Percentiles rank a stretch among this genome's conserved stretches.
Evolutionary conservation across 345 rosid genomes (phyloP).

Genomic region (Syzygium oleosum): DNA sequence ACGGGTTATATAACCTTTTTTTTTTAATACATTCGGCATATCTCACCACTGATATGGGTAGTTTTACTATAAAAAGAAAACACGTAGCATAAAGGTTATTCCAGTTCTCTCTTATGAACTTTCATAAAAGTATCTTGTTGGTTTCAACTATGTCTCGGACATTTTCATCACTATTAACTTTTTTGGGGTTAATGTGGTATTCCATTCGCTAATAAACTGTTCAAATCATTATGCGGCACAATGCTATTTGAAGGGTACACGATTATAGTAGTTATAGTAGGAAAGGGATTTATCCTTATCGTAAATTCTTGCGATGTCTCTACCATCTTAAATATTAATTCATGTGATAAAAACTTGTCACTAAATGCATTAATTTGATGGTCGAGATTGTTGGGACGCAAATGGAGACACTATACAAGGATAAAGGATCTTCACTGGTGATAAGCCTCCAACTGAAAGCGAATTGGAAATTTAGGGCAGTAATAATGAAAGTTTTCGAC

Average conservation of each 20-base stretch:
- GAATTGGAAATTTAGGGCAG: not conserved
- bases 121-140: not conserved
- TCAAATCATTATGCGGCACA: not conserved
- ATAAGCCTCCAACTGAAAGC: not conserved
- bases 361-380: not conserved
- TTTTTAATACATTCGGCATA: not conserved
- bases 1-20: not conserved
- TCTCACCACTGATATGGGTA: not conserved
- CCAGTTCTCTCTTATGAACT: not conserved
- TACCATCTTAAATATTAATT: not conserved
- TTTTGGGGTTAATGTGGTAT: not conserved
- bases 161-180: not conserved
- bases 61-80: not conserved
- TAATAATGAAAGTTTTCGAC: not conserved
- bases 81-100: no score
- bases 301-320: not conserved
- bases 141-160: not conserved
- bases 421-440: not conserved
- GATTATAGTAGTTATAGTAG: not conserved
- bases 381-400: not conserved
- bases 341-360: not conserved
- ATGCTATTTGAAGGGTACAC: not conserved
- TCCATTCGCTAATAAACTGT: not conserved
- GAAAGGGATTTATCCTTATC: not conserved
- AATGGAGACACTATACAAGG: not conserved